These are phyloP conservation scores for Malus domestica DNA, from an alignment of 306 rosid genomes.

Conservation along the genomic window DNA sequence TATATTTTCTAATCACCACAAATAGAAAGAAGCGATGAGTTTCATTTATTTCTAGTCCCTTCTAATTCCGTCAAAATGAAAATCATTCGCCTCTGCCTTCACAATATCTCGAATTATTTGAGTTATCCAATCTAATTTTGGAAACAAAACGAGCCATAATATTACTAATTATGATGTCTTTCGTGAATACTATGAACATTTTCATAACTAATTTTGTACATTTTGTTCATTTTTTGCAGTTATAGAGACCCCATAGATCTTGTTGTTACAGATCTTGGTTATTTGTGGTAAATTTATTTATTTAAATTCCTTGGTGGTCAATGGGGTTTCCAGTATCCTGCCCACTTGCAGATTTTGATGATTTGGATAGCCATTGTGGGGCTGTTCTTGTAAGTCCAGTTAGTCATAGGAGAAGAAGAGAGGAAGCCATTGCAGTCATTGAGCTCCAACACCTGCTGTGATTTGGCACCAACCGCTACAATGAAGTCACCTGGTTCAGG, in stretches of 20 bases:
- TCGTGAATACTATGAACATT: not conserved
- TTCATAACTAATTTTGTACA: not conserved
- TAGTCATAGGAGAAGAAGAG: constrained; percentile 16
- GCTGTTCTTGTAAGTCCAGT: constrained; percentile 25
- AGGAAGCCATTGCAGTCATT: constrained; percentile 22
- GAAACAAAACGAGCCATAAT: not conserved
- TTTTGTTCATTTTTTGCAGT: constrained; percentile 6
- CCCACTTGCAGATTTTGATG: constrained; percentile 24
- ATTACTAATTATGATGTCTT: not conserved
- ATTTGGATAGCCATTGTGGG: constrained; percentile 29
- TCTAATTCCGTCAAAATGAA: not conserved
- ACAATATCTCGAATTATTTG: not conserved
- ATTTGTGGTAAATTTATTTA: not conserved
- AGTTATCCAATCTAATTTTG: not conserved
- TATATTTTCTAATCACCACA: not conserved
- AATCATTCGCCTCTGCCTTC: not conserved
- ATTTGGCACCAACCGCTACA: constrained; percentile 8
- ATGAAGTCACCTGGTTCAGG: constrained; percentile 19
- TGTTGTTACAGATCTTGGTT: constrained; percentile 16
- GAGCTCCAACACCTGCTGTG: constrained; percentile 27
- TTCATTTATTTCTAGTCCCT: not conserved
- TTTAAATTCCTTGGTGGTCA: not conserved
- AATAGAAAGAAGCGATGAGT: not conserved
- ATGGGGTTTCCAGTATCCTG: constrained; percentile 31
- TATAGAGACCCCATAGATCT: constrained; percentile 12